Percentiles rank a stretch among this genome's conserved stretches.
Evolutionary conservation across 495 filamentous ascomycete genomes (phyloP).

Genomic region (Penicillium pancosmium): DNA sequence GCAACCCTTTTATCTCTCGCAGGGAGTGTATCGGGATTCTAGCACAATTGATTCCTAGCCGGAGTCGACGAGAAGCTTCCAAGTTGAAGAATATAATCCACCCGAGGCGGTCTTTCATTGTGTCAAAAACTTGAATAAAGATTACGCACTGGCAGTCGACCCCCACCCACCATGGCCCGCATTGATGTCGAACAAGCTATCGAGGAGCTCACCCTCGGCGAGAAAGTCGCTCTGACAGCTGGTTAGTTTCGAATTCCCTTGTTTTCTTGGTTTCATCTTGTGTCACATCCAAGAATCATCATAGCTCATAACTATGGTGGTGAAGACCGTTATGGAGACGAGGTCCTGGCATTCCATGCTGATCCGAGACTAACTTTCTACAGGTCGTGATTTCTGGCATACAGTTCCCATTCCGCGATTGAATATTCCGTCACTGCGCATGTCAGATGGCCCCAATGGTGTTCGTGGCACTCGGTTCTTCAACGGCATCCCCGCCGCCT

Average conservation of each 20-base stretch:
- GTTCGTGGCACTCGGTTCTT: constrained; percentile 75
- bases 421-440: constrained; percentile 68
- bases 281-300: background rate
- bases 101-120: too few relatives aligned
- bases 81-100: too few relatives aligned
- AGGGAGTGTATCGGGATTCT: background rate
- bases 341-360: background rate
- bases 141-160: background rate
- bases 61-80: background rate
- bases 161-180: constrained; percentile 48
- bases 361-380: constrained; percentile 6
- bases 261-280: background rate
- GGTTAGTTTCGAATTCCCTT: constrained; percentile 38
- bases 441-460: constrained; percentile 77
- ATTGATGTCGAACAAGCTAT: constrained; percentile 65
- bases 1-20: background rate
- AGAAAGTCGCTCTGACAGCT: constrained; percentile 64
- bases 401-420: constrained; percentile 68
- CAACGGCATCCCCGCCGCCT: constrained; percentile 67
- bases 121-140: background rate
- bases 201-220: constrained; percentile 60
- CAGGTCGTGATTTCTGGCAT: constrained; percentile 78
- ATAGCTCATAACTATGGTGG: background rate
- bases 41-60: background rate
- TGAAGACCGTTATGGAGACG: too few relatives aligned